A percentile compares a stretch with the other conserved stretches of the same genome.
phyloP scores from a whole-genome alignment of 805 yeast species.

The Candida verbasci region DNA sequence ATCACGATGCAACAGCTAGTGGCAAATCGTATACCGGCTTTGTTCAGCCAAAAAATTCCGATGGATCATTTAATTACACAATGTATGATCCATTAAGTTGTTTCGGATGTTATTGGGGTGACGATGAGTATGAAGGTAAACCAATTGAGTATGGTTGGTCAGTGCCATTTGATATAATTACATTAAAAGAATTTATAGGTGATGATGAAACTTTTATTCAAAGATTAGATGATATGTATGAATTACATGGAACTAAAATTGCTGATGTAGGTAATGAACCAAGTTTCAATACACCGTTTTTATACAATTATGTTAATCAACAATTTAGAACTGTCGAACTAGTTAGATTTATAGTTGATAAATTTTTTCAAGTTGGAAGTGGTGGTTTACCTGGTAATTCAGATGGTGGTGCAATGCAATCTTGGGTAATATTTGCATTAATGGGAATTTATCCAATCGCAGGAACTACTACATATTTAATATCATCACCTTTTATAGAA shows the following conservation, averaged over 20 bases:
- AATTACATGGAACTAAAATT: slow-evolving; percentile 19
- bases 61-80: slow-evolving; percentile 21
- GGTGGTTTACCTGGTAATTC: slow-evolving; percentile 34
- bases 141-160: slow-evolving; percentile 34
- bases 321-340: slow-evolving; percentile 25
- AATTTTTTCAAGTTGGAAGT: slow-evolving; percentile 19
- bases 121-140: slow-evolving; percentile 28
- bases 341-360: slow-evolving; percentile 22
- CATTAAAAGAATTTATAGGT: slow-evolving; percentile 22
- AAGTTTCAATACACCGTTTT: slow-evolving; percentile 30
- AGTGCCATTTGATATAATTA: slow-evolving; percentile 28
- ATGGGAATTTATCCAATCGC: slow-evolving; percentile 33
- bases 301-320: slow-evolving; percentile 26
- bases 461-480: slow-evolving; percentile 29
- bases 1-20: slow-evolving; percentile 17
- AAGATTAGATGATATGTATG: slow-evolving; percentile 33
- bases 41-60: slow-evolving; percentile 26
- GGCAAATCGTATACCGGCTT: slow-evolving; percentile 23
- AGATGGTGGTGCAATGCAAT: slow-evolving; percentile 37
- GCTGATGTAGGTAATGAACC: slow-evolving; percentile 37
- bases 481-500: slow-evolving; percentile 25
- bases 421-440: slow-evolving; percentile 30
- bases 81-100: slow-evolving; percentile 27
- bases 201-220: slow-evolving; percentile 18
- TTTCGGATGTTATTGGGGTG: slow-evolving; percentile 31